Conservation (phyloP, 1,284 basidiomycete genomes). For the Peniophora sp. region DNA sequence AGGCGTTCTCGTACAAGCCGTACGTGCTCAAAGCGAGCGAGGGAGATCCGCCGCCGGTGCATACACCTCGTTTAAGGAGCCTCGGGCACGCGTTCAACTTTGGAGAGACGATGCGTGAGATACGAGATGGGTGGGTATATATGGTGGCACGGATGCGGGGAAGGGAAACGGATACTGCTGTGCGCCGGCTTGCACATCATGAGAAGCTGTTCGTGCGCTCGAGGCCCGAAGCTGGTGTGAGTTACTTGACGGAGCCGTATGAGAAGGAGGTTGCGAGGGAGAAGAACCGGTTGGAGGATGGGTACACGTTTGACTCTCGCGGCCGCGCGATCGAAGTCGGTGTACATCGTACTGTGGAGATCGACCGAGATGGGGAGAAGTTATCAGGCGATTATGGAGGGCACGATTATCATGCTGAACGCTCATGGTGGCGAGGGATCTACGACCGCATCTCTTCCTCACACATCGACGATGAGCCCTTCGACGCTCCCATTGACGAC, state of each 20-base stretch:
- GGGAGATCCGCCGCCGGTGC: conserved; percentile 14
- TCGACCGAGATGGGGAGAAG: neutral
- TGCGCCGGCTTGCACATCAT: conserved; percentile 39
- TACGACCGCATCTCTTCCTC: conserved; percentile 45
- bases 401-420: conserved; percentile 19
- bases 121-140: conserved; percentile 48
- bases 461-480: conserved; percentile 20
- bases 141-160: conserved; percentile 43
- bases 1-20: conserved; percentile 66
- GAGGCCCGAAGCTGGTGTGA: neutral
- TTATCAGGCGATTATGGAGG: conserved; percentile 13
- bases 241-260: neutral
- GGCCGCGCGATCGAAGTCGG: neutral
- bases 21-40: conserved; percentile 34
- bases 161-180: conserved; percentile 38
- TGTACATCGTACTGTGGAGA: neutral
- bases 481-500: neutral
- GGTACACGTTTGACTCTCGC: conserved; percentile 1
- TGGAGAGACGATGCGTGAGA: conserved; percentile 55
- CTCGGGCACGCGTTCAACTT: conserved; percentile 62
- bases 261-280: conserved; percentile 5
- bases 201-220: conserved; percentile 39
- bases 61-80: conserved; percentile 43
- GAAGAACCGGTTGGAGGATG: conserved; percentile 13
- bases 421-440: conserved; percentile 50